phyloP scores from a whole-genome alignment of 352 stramenopile genomes.

The Phytophthora syringae region DNA sequence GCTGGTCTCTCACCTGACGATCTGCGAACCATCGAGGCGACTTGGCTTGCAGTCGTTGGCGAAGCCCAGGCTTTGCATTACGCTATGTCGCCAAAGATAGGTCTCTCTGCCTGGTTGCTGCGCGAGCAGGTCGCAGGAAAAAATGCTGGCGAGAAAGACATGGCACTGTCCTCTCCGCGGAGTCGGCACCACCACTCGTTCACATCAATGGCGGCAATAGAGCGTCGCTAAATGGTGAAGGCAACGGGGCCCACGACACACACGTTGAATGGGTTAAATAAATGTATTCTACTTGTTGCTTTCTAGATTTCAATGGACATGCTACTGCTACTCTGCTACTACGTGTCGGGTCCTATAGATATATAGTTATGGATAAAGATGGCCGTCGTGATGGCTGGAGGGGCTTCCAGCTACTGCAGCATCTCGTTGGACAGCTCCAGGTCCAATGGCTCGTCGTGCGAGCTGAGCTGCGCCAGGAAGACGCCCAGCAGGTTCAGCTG shows the following conservation, averaged over 20 bases:
- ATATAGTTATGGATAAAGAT: slow-evolving; percentile 39
- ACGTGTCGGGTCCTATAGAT: slow-evolving; percentile 23
- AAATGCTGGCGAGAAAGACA: slow-evolving; percentile 28
- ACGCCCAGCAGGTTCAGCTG: slow-evolving; percentile 65
- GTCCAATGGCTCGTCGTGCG: slow-evolving; percentile 70
- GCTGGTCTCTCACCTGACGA: slow-evolving; percentile 18
- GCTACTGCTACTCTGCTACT: slow-evolving; percentile 2
- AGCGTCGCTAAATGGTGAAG: too few relatives aligned
- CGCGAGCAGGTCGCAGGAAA: neutral
- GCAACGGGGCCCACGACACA: slow-evolving; percentile 9
- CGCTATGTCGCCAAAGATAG: slow-evolving; percentile 35
- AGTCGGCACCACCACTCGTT: slow-evolving; percentile 7
- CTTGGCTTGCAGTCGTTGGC: neutral
- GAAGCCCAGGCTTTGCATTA: slow-evolving; percentile 8
- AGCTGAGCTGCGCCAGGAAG: slow-evolving; percentile 69
- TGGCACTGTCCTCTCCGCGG: neutral
- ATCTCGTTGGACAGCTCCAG: slow-evolving; percentile 77
- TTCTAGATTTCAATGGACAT: slow-evolving; percentile 26
- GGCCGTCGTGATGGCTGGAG: neutral
- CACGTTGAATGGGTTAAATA: slow-evolving; percentile 18
- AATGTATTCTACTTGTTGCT: slow-evolving; percentile 32
- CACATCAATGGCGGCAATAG: neutral
- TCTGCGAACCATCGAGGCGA: slow-evolving; percentile 16
- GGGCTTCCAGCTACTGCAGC: slow-evolving; percentile 54
- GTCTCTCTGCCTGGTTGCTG: neutral